Evolutionary conservation across 441 rosid genomes (phyloP).

Genomic region (Syzygium malaccense): DNA sequence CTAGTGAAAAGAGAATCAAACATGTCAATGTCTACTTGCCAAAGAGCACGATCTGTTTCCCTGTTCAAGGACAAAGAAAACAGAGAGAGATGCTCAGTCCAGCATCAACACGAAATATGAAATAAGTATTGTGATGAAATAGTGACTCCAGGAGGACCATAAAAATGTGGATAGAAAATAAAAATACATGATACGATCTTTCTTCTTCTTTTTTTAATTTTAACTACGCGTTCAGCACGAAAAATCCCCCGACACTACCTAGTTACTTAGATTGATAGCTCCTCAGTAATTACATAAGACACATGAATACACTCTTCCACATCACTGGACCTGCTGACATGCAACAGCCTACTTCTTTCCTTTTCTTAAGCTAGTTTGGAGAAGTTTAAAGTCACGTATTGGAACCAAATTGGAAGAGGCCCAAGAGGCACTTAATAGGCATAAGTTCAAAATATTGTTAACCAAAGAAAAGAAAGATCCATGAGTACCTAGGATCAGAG

Average conservation of each 20-base stretch:
- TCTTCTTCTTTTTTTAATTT: background rate
- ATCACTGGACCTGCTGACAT: background rate
- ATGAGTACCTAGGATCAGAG: constrained; percentile 46
- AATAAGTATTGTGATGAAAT: background rate
- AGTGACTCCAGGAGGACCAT: background rate
- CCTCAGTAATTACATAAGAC: background rate
- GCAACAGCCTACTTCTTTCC: background rate
- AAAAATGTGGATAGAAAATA: background rate
- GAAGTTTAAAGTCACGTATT: background rate
- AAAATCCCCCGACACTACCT: background rate
- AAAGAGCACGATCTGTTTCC: constrained; percentile 44
- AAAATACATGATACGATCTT: background rate
- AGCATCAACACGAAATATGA: background rate
- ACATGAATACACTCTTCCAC: background rate
- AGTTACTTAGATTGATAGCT: background rate
- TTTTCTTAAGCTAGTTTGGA: background rate
- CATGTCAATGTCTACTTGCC: constrained; percentile 92
- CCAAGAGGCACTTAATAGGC: background rate
- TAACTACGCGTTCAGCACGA: background rate
- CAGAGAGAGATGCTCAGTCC: constrained; percentile 7
- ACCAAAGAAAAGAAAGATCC: background rate
- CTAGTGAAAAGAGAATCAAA: constrained; percentile 80
- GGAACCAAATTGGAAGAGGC: background rate
- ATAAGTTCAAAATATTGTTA: background rate
- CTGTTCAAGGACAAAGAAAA: constrained; percentile 36